phyloP scores from a whole-genome alignment of 495 filamentous ascomycete species.

The Trichodelitschia bisporula region DNA sequence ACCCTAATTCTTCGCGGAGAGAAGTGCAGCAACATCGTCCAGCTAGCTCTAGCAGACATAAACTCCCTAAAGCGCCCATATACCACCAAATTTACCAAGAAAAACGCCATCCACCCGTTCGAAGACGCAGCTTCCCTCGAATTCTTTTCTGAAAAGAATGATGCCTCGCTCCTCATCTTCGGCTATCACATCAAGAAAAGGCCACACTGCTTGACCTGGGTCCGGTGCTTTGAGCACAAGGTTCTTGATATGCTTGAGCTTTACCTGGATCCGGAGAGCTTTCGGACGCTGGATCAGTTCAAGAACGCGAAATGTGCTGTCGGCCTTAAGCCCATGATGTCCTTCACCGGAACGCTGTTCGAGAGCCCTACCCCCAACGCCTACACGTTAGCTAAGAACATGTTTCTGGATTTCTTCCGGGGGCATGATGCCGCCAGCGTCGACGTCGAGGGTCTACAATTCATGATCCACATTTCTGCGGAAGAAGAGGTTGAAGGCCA shows the following conservation, averaged over 20 bases:
- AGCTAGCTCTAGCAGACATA: constrained; percentile 62
- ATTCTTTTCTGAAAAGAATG: constrained; percentile 91
- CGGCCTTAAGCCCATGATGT: constrained; percentile 65
- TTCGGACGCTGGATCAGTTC: constrained; percentile 46
- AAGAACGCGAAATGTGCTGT: constrained; percentile 59
- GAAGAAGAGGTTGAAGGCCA: constrained; percentile 38
- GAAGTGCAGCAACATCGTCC: constrained; percentile 48
- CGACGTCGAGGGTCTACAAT: constrained; percentile 85
- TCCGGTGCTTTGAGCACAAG: constrained; percentile 58
- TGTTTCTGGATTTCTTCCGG: constrained; percentile 80
- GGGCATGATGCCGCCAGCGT: constrained; percentile 48
- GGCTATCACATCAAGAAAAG: constrained; percentile 76
- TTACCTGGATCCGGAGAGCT: constrained; percentile 41
- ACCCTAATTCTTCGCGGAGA: constrained; percentile 70
- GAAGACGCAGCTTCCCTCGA: constrained; percentile 68
- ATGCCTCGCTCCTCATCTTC: constrained; percentile 58
- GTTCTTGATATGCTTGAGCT: constrained; percentile 87
- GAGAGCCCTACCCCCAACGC: constrained; percentile 48
- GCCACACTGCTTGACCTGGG: constrained; percentile 67
- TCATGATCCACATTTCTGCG: constrained; percentile 56
- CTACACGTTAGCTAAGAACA: constrained; percentile 62
- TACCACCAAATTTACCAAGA: constrained; percentile 76
- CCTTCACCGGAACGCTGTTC: constrained; percentile 65
- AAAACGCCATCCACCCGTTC: constrained; percentile 83
- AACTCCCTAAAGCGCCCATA: constrained; percentile 56